Conservation (phyloP, 1,139 yeast genomes). For the Schwanniomyces etchellsii region DNA sequence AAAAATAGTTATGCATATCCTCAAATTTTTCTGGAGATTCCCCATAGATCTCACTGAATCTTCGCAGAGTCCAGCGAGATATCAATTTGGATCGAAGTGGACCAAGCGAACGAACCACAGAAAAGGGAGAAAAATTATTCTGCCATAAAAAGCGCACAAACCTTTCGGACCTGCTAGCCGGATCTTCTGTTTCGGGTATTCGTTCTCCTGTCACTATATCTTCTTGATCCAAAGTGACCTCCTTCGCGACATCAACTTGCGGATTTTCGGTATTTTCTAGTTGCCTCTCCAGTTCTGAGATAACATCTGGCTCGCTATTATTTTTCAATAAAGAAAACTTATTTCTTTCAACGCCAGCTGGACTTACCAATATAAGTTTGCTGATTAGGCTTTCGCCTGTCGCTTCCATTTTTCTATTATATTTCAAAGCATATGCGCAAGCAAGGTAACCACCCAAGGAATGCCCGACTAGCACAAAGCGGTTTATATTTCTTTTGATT, state of each 20-base stretch:
- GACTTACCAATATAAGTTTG: slow-evolving; percentile 38
- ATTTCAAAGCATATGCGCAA: slow-evolving; percentile 68
- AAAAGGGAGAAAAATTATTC: slow-evolving; percentile 33
- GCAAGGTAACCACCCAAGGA: slow-evolving; percentile 91
- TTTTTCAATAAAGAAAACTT: slow-evolving; percentile 24
- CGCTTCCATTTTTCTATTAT: slow-evolving; percentile 33
- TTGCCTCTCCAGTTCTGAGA: slow-evolving; percentile 8
- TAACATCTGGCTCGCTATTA: slow-evolving; percentile 12
- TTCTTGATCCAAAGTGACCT: slow-evolving; percentile 24
- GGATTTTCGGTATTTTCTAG: slow-evolving; percentile 13
- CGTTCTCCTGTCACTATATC: slow-evolving; percentile 12
- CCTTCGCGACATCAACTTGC: slow-evolving; percentile 15
- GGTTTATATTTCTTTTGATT: slow-evolving; percentile 42
- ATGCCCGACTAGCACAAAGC: slow-evolving; percentile 78
- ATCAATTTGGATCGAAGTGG: slow-evolving; percentile 33
- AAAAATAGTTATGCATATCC: slow-evolving; percentile 36
- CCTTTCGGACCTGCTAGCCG: slow-evolving; percentile 10
- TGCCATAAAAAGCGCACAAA: slow-evolving; percentile 30
- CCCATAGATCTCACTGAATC: slow-evolving; percentile 31
- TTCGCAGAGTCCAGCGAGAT: slow-evolving; percentile 36
- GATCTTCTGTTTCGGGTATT: slow-evolving; percentile 5
- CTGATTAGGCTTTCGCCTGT: slow-evolving; percentile 10
- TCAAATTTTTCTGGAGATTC: slow-evolving; percentile 27
- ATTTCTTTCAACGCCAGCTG: slow-evolving; percentile 42
- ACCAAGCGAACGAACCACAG: slow-evolving; percentile 30